Base-by-base conservation (phyloP, 768 basidiomycete genomes). In the Lentinula raphanica region DNA sequence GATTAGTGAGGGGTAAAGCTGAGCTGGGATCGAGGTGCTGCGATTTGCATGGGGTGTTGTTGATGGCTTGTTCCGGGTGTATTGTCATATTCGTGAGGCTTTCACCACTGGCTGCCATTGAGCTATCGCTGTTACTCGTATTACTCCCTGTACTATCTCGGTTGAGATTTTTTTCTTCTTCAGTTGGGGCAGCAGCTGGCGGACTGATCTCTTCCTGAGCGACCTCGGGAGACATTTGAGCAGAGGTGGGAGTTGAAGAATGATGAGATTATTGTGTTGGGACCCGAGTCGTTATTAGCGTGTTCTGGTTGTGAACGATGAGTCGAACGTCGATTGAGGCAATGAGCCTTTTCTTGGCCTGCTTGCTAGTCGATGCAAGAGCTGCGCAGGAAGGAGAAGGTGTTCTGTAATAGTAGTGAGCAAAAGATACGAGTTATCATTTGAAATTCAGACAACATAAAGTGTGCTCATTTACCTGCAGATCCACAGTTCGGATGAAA, bases 81-180 rank as follows among this genome's bases (percentile, higher is more conserved):
- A 13, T 39, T 19, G 51, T 25, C 19, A 36, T 23, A 8, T 19
- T 53, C 15, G 51, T 38, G 27, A 32, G 25, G 25, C n/a, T 39
- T 27, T 36, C 36, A n/a, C 19, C 32, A 25, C 21, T 39, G 21
- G 36, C 21, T 4, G n/a, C n/a, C n/a, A n/a, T n/a, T n/a, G 51
- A 53, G 11, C 8, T 23, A n/a, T 32, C 40, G 36, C 51, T 12
- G 23, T 36, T 23, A 25, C 35, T 53, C 32, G 32, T 29, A 19
- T 35, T 50, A n/a, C 51, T 53, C 13, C 32, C 51, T 17, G 36
- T 53, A 15, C 51, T 53, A 31, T 53, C 51, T 3, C 51, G 51
- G 23, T 25, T 39, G 23, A 13, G n/a, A n/a, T n/a, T 36, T 48
- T 19, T 44, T 21, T 44, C 42, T 21, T 2, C 21, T 44, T 19